Conservation (phyloP, 805 yeast species). For the Starmerella cellae region DNA sequence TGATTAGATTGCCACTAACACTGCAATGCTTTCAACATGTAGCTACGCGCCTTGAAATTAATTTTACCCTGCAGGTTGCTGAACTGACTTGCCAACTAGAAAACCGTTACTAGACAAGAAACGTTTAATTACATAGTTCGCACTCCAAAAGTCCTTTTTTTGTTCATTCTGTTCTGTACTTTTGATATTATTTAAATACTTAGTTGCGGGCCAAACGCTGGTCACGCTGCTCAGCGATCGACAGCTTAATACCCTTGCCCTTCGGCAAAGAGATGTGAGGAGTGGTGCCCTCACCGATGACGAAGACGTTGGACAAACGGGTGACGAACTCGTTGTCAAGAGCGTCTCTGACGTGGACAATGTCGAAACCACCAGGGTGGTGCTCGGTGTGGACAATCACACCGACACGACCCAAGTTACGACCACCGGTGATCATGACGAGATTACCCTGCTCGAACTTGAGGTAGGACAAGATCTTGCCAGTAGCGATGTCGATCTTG, state of each 20-base stretch:
- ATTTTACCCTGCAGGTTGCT: too few species aligned
- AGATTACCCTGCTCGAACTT: slow-evolving; percentile 86
- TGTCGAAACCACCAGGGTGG: slow-evolving; percentile 97
- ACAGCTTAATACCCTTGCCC: slow-evolving; percentile 97
- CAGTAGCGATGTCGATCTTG: slow-evolving; percentile 89
- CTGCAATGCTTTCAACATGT: too few species aligned
- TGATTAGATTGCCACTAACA: too few species aligned
- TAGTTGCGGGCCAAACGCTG: slow-evolving; percentile 77
- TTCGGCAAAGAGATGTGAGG: slow-evolving; percentile 91
- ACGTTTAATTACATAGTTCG: too few species aligned
- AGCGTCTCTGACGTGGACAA: slow-evolving; percentile 91
- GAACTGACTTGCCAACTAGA: too few species aligned
- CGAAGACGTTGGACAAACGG: slow-evolving; percentile 84
- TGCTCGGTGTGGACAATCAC: slow-evolving; percentile 89
- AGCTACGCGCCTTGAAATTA: too few species aligned
- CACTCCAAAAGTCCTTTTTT: too few species aligned
- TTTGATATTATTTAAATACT: slow-evolving; percentile 14
- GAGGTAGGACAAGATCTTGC: slow-evolving; percentile 81
- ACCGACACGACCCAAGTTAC: slow-evolving; percentile 97
- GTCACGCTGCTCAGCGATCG: slow-evolving; percentile 97
- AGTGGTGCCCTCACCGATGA: slow-evolving; percentile 90
- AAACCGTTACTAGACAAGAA: too few species aligned
- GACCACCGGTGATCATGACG: slow-evolving; percentile 94
- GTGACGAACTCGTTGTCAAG: slow-evolving; percentile 92
- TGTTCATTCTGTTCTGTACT: not conserved